Conservation (phyloP, 345 rosid genomes). For the Adansonia digitata region DNA sequence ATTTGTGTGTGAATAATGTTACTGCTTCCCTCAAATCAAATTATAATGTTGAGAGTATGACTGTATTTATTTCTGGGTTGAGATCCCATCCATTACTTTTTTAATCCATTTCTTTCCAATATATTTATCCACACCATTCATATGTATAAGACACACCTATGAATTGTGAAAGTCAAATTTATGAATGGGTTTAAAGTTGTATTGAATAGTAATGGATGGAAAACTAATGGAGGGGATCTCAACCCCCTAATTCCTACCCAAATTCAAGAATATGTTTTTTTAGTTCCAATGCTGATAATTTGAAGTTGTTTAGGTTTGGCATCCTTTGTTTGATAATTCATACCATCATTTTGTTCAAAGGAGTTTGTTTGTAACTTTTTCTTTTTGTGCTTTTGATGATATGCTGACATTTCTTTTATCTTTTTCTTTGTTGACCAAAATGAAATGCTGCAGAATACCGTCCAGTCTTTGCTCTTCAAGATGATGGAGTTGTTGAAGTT, state of each 20-base stretch:
- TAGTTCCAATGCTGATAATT: neutral
- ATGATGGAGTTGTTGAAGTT: slow-evolving; percentile 96
- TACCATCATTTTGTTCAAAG: neutral
- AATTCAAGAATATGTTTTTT: neutral
- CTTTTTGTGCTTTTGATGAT: slow-evolving; percentile 1
- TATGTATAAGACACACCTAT: too few species aligned
- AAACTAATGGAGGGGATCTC: too few species aligned
- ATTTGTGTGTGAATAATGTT: neutral
- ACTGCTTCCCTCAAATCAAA: neutral
- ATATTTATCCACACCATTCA: too few species aligned
- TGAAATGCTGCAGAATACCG: slow-evolving; percentile 67
- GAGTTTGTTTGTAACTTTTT: neutral
- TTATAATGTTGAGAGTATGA: neutral
- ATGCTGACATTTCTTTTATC: neutral
- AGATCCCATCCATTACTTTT: too few species aligned
- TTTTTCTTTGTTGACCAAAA: neutral
- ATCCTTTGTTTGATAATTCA: neutral
- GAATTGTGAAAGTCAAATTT: too few species aligned
- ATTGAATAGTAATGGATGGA: too few species aligned
- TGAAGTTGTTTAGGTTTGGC: neutral
- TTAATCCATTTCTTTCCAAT: too few species aligned
- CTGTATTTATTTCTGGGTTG: too few species aligned
- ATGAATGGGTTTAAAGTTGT: too few species aligned
- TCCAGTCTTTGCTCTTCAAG: slow-evolving; percentile 96
- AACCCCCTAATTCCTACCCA: neutral